Evolutionary conservation across 345 rosid genomes (phyloP).

Genomic region (Carallia brachiata): DNA sequence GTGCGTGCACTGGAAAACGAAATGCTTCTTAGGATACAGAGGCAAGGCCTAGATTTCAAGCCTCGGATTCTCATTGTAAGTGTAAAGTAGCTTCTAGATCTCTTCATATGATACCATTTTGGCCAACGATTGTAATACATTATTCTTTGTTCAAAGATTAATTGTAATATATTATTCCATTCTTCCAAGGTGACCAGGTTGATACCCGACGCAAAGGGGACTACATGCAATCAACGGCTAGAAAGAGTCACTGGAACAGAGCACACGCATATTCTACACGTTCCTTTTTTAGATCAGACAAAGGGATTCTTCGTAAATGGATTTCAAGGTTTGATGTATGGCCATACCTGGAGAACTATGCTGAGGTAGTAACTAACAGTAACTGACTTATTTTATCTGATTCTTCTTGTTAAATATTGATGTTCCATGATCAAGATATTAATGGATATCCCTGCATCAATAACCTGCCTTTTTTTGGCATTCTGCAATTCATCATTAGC

Average conservation of each 20-base stretch:
- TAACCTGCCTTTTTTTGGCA: too few species aligned
- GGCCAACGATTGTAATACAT: too few species aligned
- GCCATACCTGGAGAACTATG: conserved; percentile 92
- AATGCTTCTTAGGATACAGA: conserved; percentile 82
- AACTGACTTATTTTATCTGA: too few species aligned
- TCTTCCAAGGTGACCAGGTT: conserved; percentile 70
- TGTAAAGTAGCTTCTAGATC: conserved; percentile 4
- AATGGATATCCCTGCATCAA: too few species aligned
- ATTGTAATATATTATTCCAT: too few species aligned
- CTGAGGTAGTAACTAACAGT: conserved; percentile 51
- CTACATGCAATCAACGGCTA: conserved; percentile 86
- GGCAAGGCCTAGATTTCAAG: conserved; percentile 78
- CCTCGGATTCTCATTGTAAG: conserved; percentile 90
- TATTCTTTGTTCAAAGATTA: too few species aligned
- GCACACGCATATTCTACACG: conserved; percentile 71
- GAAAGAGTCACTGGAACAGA: conserved; percentile 97
- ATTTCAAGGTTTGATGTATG: conserved; percentile 97
- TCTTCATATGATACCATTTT: background rate
- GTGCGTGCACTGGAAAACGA: conserved; percentile 92
- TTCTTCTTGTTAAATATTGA: too few species aligned
- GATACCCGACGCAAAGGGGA: conserved; percentile 93
- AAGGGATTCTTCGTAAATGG: conserved; percentile 89
- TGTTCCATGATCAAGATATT: too few species aligned
- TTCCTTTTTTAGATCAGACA: conserved; percentile 91
- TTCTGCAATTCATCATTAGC: too few species aligned